Evolutionary conservation across 2,329 filamentous ascomycete genomes (phyloP), one percentile per base, ranked within the genome.

Genomic region (Phyllosticta ampelicida): DNA sequence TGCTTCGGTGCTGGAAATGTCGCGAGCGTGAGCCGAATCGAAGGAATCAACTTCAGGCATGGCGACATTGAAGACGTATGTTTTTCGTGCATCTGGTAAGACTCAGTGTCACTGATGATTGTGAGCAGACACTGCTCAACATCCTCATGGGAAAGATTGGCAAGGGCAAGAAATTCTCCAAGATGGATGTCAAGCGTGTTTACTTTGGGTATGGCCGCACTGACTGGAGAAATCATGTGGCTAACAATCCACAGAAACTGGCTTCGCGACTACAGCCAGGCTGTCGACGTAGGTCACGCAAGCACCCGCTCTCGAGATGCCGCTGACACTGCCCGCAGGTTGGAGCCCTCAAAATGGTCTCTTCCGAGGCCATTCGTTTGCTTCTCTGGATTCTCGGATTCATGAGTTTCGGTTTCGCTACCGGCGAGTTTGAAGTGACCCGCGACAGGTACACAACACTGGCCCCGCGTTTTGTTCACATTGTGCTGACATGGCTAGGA

Each of bases 1-100:
- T 89, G 88, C 57, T 95, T 95, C 69, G 90, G 90, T 64, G 90
- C 90, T 66, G 90, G 90, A 62, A 95, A 95, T 73, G 94, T 95
- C 70, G 89, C 87, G 49, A 84, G 86, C 60, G 80, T 89, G 61
- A 87, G 89, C 68, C 86, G 85, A 70, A 80, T 95, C 56, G 89
- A 94, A 72, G 90, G 89, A 63, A 80, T 89, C 70, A 95, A 95
- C 72, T 95, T 73, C 73, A 71, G 74, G 58, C 74, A 76, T 71
- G 75, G 75, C 67, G 91, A 96, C 73, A 95, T 96, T 67, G 91
- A 96, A 77, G 91, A 96, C 77, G 36, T 44, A n/a, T n/a, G 36
- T n/a, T 44, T 44, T 44, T 16, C 13, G 36, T 16, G 6, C 36
- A n/a, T 2, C 11, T 8, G 8, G 5, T 16, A 5, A 1, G 5